phyloP scores from a whole-genome alignment of 495 filamentous ascomycete genomes.

The Ascodesmis nigricans region DNA sequence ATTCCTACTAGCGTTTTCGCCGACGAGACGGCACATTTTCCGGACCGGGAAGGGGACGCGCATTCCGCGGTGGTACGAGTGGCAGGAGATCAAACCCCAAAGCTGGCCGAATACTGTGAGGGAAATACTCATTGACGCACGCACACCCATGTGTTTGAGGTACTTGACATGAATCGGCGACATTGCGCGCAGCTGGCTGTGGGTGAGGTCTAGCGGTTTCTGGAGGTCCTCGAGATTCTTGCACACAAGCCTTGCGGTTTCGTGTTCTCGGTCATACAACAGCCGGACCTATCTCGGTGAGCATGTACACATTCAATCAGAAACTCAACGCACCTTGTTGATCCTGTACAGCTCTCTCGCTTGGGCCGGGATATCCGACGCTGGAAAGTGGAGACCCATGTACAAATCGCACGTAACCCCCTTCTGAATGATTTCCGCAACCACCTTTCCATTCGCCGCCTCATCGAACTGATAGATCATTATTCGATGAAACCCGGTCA shows the following conservation, averaged over 20 bases:
- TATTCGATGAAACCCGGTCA: slow-evolving; percentile 82
- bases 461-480: slow-evolving; percentile 89
- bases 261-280: slow-evolving; percentile 53
- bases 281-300: too few relatives aligned
- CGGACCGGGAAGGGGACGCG: slow-evolving; percentile 75
- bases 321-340: slow-evolving; percentile 66
- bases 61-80: slow-evolving; percentile 62
- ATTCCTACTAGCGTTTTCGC: slow-evolving; percentile 69
- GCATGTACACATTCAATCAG: too few relatives aligned
- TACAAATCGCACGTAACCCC: slow-evolving; percentile 64
- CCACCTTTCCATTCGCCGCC: slow-evolving; percentile 61
- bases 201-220: slow-evolving; percentile 60
- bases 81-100: slow-evolving; percentile 80
- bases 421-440: slow-evolving; percentile 69
- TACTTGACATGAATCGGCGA: slow-evolving; percentile 82
- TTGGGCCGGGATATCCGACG: slow-evolving; percentile 75
- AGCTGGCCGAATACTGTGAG: slow-evolving; percentile 66
- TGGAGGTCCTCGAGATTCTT: slow-evolving; percentile 54
- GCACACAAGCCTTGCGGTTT: slow-evolving; percentile 65
- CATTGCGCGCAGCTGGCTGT: slow-evolving; percentile 52
- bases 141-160: slow-evolving; percentile 70
- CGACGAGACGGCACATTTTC: slow-evolving; percentile 83
- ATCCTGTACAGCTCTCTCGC: slow-evolving; percentile 60
- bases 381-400: slow-evolving; percentile 71
- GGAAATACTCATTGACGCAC: slow-evolving; percentile 86